Percentiles rank a stretch among this genome's conserved stretches.
Conservation (phyloP, 1,284 basidiomycete species). For the Fistulina hepatica region DNA sequence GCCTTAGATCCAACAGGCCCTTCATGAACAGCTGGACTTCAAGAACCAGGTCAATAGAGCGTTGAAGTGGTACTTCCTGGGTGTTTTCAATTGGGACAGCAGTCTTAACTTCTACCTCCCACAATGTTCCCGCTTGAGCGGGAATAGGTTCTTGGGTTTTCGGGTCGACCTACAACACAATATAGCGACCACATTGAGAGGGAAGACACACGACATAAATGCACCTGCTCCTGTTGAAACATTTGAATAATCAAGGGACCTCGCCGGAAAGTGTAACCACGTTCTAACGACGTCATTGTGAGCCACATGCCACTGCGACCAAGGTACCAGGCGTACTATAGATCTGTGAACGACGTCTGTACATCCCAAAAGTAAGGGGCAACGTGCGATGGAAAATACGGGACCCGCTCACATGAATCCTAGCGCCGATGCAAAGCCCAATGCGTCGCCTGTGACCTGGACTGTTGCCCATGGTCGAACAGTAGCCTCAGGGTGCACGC, state of each 20-base stretch:
- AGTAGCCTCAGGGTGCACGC: constrained; percentile 71
- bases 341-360: constrained; percentile 57
- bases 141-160: constrained; percentile 62
- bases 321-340: no score
- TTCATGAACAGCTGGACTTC: constrained; percentile 75
- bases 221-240: constrained; percentile 72
- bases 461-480: constrained; percentile 72
- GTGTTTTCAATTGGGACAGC: constrained; percentile 63
- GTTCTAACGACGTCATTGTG: no score
- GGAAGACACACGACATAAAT: constrained; percentile 8
- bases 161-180: constrained; percentile 42
- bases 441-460: constrained; percentile 63
- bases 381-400: constrained; percentile 2
- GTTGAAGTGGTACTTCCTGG: constrained; percentile 51
- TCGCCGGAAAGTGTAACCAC: constrained; percentile 61
- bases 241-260: constrained; percentile 62
- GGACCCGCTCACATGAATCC: constrained; percentile 57
- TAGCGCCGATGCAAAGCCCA: constrained; percentile 64
- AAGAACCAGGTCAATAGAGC: constrained; percentile 57
- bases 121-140: constrained; percentile 61
- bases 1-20: constrained; percentile 57
- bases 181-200: constrained; percentile 4
- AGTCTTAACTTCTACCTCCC: constrained; percentile 78
- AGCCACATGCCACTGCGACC: no score
- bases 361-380: constrained; percentile 3